Evolutionary conservation across 768 basidiomycete genomes (phyloP), one percentile per base, ranked within the genome.

Genomic region (Lactifluus rugatus): DNA sequence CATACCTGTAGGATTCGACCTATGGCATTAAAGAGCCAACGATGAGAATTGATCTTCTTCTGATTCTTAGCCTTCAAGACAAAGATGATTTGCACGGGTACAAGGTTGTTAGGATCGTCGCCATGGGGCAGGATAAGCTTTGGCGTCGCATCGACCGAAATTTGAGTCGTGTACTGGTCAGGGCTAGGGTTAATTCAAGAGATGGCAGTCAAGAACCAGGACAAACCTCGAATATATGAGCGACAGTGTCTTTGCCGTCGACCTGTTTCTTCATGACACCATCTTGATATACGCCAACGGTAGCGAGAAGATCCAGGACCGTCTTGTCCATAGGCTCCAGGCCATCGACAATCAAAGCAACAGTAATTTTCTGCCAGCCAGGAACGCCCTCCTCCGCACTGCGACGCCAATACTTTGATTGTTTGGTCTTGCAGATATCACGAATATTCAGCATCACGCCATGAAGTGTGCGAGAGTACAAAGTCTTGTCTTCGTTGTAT

Each of bases 381-480:
- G 90, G 89, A 54, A 80, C 78, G 45, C 90, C 89, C 68, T 91
- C 89, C 70, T 91, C 89, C 10, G 90, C 85, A 52, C 79, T 80
- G 58, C 82, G 79, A 45, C 85, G 79, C 90, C 93, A 93, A 73
- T 87, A 95, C 70, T 93, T 93, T 62, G 87, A 91, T 67, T 89
- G 87, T 70, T 94, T 94, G 42, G 91, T 93, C 73, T 88, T 93
- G 81, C 93, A 94, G 64, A 97, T 97, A 66, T 98, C 89, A 63
- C 94, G 88, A 61, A 98, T 95, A 72, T 99, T 98, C 62, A 95
- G 72, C 94, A 97, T 97, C 66, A 97, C 87, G 62, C 90, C 90
- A 67, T 97, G 95, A 41, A 98, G 76, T 0, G 95, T 97, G 63
- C 88, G 85, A 26, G 89, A 82, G 67, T 92, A 90, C n/a, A 92